These are phyloP conservation scores for Rubia yunnanensis DNA, from an alignment of 257 asterid species.

Conservation along the genomic window DNA sequence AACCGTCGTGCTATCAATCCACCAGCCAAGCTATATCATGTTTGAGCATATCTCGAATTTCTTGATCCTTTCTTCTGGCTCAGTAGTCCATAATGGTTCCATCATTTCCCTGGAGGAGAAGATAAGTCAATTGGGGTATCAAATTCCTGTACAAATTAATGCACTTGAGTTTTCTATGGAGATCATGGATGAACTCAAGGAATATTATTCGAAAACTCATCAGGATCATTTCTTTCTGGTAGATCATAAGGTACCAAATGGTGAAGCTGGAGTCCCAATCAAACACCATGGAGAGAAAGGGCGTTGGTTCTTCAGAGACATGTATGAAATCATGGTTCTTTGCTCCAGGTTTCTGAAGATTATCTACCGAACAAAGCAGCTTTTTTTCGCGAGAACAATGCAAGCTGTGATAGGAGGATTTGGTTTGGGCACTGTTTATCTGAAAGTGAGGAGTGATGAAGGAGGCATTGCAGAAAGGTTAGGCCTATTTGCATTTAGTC, in stretches of 20 bases:
- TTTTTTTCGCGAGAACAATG: constrained; percentile 74
- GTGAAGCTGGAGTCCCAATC: background rate
- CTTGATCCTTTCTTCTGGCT: constrained; percentile 67
- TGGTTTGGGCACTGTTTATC: constrained; percentile 68
- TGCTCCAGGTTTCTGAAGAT: constrained; percentile 66
- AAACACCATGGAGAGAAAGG: constrained; percentile 1
- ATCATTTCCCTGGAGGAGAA: constrained; percentile 48
- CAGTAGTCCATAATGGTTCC: constrained; percentile 63
- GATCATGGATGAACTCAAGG: constrained; percentile 45
- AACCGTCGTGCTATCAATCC: constrained; percentile 57
- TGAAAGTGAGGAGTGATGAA: constrained; percentile 51
- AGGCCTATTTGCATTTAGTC: constrained; percentile 78
- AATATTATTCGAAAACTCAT: constrained; percentile 19
- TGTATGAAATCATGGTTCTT: constrained; percentile 46
- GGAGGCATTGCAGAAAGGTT: constrained; percentile 63
- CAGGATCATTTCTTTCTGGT: constrained; percentile 16
- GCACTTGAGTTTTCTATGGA: constrained; percentile 84
- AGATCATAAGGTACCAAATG: constrained; percentile 15
- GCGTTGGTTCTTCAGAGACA: constrained; percentile 15
- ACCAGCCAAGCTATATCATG: constrained; percentile 81
- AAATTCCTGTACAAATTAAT: constrained; percentile 62
- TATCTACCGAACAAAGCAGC: constrained; percentile 80
- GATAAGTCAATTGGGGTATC: constrained; percentile 38
- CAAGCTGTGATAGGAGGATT: constrained; percentile 83
- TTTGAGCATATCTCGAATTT: constrained; percentile 51